Percentiles rank a stretch among this genome's conserved stretches.
Conservation (phyloP, 805 yeast species). For the Ogataea trehaloabstinens region DNA sequence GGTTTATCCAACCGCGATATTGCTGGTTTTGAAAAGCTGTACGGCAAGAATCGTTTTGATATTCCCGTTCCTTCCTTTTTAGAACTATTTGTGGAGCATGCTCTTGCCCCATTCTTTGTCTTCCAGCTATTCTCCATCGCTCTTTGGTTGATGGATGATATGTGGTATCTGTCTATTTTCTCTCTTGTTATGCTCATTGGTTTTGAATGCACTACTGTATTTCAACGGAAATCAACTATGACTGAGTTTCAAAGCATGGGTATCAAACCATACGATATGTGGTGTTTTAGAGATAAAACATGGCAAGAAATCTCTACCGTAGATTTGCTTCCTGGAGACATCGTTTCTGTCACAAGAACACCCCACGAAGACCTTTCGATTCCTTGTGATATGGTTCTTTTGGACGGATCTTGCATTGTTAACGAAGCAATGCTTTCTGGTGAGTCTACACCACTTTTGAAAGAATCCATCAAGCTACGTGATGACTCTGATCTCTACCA, state of each 20-base stretch:
- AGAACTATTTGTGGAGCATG: constrained; percentile 94
- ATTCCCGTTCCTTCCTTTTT: constrained; percentile 91
- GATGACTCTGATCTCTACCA: constrained; percentile 67
- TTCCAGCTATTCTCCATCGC: constrained; percentile 96
- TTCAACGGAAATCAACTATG: constrained; percentile 93
- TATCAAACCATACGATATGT: constrained; percentile 81
- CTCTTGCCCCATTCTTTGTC: constrained; percentile 96
- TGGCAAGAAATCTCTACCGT: constrained; percentile 74
- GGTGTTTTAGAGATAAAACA: constrained; percentile 63
- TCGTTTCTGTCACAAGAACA: constrained; percentile 84
- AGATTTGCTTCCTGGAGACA: constrained; percentile 85
- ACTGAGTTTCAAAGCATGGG: constrained; percentile 97
- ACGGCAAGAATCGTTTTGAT: constrained; percentile 86
- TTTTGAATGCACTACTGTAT: constrained; percentile 92
- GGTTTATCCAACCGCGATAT: constrained; percentile 33
- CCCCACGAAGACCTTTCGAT: constrained; percentile 81
- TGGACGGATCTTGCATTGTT: constrained; percentile 91
- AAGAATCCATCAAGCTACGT: constrained; percentile 85
- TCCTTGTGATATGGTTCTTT: constrained; percentile 86
- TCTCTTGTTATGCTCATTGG: constrained; percentile 88
- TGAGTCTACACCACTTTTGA: constrained; percentile 94
- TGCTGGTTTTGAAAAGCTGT: constrained; percentile 48
- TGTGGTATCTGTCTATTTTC: constrained; percentile 93
- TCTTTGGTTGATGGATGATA: constrained; percentile 93
- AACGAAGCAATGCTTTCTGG: constrained; percentile 99